Base-by-base conservation (phyloP, 2,329 filamentous ascomycete species). In the Botrytis byssoidea region DNA sequence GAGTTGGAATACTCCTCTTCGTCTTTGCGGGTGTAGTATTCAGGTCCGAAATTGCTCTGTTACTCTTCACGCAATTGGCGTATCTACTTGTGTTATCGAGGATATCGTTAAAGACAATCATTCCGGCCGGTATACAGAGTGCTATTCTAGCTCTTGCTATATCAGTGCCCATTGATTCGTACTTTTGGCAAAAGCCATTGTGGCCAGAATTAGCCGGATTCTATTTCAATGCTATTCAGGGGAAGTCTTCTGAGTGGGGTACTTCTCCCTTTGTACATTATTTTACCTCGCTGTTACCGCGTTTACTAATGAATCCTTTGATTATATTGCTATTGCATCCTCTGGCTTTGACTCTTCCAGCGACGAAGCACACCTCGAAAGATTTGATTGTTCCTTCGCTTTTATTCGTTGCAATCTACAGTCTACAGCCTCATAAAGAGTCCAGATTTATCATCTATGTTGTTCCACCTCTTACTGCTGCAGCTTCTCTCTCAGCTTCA, bases 161-260 rank as follows among this genome's bases (percentile, higher is more conserved):
- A 51, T 94, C 94, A 0, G 85, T 97, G 22, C 87, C 90, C 2
- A 82, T 97, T 48, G 96, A 99, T 85, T 95, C 93, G 1, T 95
- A 94, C 84, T 97, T 98, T 84, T 99, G 95, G 96, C 94, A 95
- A 80, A 89, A 88, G 75, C 88, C 87, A 1, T 83, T 97, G 44
- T 99, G 96, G 96, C 95, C 96, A 0, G 96, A 99, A 82, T 89
- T 97, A 75, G 89, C 88, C 78, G 94, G 90, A 3, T 98, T 99
- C 84, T 90, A 93, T 82, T 98, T 92, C 86, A 99, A 99, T 82
- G 94, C 94, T 72, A 83, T 98, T 69, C 88, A 92, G 71, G 94
- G 94, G 35, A 91, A 93, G 74, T 93, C 95, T 0, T 91, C 92
- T 5, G 89, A 92, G 77, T 99, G 96, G 96, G 96, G 96, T 48